Percentiles rank a stretch among this genome's conserved stretches.
These are phyloP conservation scores for Eucalyptus marginata DNA, from an alignment of 345 rosid genomes.

Conservation along the genomic window DNA sequence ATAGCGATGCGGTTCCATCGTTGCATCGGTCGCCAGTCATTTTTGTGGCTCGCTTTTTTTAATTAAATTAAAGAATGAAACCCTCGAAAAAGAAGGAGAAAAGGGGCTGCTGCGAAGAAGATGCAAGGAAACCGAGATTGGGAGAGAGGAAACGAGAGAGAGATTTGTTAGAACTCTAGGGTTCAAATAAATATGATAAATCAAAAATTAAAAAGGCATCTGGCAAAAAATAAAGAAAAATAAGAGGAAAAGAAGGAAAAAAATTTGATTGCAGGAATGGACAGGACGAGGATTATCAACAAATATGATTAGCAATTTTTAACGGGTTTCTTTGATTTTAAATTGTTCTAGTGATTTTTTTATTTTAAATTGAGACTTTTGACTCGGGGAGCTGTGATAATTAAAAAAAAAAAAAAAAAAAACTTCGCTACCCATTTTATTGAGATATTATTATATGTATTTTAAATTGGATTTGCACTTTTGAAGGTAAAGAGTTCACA, in stretches of 20 bases:
- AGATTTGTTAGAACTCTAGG: neutral
- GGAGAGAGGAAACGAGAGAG: fast-evolving
- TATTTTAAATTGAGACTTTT: neutral
- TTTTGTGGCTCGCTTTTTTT: too few relatives aligned
- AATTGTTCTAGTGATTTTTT: neutral
- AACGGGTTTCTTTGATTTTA: neutral
- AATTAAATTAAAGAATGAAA: too few relatives aligned
- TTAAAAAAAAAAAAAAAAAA: too few relatives aligned
- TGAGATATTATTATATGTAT: neutral
- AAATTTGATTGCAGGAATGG: neutral
- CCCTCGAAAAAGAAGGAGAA: too few relatives aligned
- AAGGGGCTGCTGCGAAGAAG: too few relatives aligned
- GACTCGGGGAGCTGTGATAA: neutral
- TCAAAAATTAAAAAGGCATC: too few relatives aligned
- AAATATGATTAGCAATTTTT: too few relatives aligned
- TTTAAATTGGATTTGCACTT: neutral
- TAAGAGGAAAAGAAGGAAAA: neutral
- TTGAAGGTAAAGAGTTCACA: neutral
- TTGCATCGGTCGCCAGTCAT: too few relatives aligned
- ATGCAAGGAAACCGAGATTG: too few relatives aligned
- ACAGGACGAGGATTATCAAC: neutral
- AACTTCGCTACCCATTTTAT: neutral
- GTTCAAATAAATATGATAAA: neutral
- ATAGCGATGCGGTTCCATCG: too few relatives aligned
- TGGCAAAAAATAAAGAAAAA: neutral